Evolutionary conservation across 192 early-diverging fungal species (phyloP), one percentile per base, ranked within the genome.

Genomic region (Backusella morwellensis): DNA sequence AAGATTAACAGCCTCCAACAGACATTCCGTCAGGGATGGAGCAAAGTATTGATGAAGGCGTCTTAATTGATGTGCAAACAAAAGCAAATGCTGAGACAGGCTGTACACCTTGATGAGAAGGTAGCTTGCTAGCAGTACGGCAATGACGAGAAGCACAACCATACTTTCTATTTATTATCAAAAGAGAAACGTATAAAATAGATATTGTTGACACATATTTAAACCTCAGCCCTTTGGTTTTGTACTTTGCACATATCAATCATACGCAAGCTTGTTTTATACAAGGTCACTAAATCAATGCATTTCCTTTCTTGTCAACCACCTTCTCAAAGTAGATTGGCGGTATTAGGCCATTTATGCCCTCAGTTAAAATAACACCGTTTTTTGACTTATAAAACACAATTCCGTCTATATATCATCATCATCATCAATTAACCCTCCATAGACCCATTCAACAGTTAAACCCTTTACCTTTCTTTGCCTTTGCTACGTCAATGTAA

Each of bases 341-440:
- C 21, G 85, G 75, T 36, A 97, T 86, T 29, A 89, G 70, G 0
- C 95, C 95, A 32, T 88, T 73, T 52, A 88, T 79, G 2, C 95
- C 96, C n/a, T 86, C 81, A 9, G 89, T 93, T 68, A 94, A 80
- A 40, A 96, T 89, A 6, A 98, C 96, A 84, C 89, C 88, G 78
- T 98, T 98, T 1, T 83, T 77, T n/a, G 94, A 92, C 50, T 78
- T 75, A 52, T 88, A 93, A 75, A 98, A 97, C 73, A 85, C 82
- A 75, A 97, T 92, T 0, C 94, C 94, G 68, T 90, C 95, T 86
- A 68, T 15, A 29, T 47, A 52, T 44, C 14, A 3, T 32, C 44
- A 54, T 36, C 29, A 80, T 40, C 9, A 9, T 40, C 7, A 40
- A 11, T 40, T 40, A 40, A 1, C 9, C 9, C 9, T 11, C 12